Base-by-base conservation (phyloP, 129 eudicot genomes). In the Flaveria robusta region DNA sequence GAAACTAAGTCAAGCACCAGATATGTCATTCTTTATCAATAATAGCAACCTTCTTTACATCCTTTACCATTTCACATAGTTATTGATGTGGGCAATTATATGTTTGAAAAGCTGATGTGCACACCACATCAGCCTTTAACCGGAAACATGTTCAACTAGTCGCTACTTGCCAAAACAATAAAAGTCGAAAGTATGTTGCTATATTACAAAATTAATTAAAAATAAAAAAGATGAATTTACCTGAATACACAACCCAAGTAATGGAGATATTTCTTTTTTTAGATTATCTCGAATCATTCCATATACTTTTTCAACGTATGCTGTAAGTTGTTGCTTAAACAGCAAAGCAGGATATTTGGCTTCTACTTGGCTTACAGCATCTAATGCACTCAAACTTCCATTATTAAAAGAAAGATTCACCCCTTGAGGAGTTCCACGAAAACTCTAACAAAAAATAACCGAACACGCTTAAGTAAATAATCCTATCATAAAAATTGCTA, bases 331-430 rank as follows among this genome's bases (percentile, higher is more conserved):
- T 77, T 94, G 98, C 85, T 94, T 94, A 73, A 94, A 94, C 62
- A 94, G 91, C 85, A 94, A 89, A 60, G 98, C 96, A 1, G 98
- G 98, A 77, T 94, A 94, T 63, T 94, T 94, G 80, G 98, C 98
- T 84, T 78, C 82, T 16, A 78, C 82, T 59, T 78, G 82, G 82
- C 77, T 78, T 70, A 78, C 82, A 50, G 82, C 77, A 55, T 78
- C 82, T 20, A 78, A 0, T 10, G 77, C 82, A 70, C 77, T 78
- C 47, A 78, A 13, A 29, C 63, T 70, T 78, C 77, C 82, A 13
- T 59, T 78, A 34, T 70, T 39, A 45, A 70, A 70, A 16, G 96
- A 74, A 72, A 88, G 87, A 75, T 89, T 93, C 41, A 84, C 88
- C 77, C 98, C 98, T 59, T 77, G 91, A 58, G 97, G 97, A 66